Base-by-base conservation (phyloP, 306 rosid genomes). In the Cicer yamashitae region DNA sequence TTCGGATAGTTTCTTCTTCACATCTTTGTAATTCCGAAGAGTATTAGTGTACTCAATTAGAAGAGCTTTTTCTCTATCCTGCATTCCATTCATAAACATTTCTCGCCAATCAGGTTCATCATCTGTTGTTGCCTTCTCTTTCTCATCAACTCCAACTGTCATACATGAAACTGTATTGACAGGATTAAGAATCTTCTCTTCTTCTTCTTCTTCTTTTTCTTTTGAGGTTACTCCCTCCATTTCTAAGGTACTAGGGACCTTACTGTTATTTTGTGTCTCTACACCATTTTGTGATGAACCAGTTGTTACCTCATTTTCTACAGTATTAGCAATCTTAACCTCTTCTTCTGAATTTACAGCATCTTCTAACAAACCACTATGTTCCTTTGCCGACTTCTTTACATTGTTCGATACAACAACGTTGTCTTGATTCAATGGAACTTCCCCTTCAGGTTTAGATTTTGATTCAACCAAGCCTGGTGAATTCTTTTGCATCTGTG, bases 81-180 rank as follows among this genome's bases (percentile, higher is more conserved):
- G 89, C 82, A 96, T 70, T 81, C 98, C 99, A 60, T 68, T 78
- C 73, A 78, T 51, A 74, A 86, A 92, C 91, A 92, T 59, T 56
- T 85, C 51, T 77, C 39, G 87, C 99, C 97, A 92, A 78, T 96
- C 88, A 75, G 89, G 99, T 68, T 89, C 97, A 41, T 86, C 94
- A 63, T 84, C 89, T 70, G 25, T 11, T n/a, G 68, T 44, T 67
- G 14, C 70, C 53, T 61, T 57, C 54, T 80, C 84, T 71, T 40
- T 61, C 10, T 70, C 34, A 73, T 88, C 80, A 74, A 46, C 70
- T 66, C 79, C 46, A 39, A 56, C 10, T 13, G 72, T 81, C 79
- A 71, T 74, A 7, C 58, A 12, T 69, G 76, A 68, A 77, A 56
- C 44, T 66, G 41, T 79, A 10, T 73, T 71, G 43, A 18, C 40